Evolutionary conservation across 345 rosid genomes (phyloP).

Genomic region (Kandelia obovata): DNA sequence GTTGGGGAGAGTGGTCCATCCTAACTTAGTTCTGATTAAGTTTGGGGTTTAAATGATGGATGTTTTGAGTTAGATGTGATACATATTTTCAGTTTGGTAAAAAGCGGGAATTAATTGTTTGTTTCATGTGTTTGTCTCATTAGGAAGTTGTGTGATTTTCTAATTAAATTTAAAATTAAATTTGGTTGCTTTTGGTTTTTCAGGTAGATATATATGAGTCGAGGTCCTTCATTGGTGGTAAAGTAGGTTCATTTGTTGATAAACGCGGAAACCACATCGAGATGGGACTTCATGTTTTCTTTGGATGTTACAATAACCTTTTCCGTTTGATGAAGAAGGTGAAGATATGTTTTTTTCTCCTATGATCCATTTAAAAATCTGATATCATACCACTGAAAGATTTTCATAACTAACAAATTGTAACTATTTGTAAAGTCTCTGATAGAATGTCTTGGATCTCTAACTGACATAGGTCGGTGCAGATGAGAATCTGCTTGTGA

Average conservation of each 20-base stretch:
- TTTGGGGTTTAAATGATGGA: too few species aligned
- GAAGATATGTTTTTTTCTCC: conserved; percentile 6
- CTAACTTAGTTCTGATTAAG: too few species aligned
- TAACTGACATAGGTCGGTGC: conserved; percentile 72
- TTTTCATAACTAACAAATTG: not conserved
- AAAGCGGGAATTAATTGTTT: too few species aligned
- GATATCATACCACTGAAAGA: not conserved
- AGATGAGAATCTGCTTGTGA: conserved; percentile 80
- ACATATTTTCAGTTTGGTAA: too few species aligned
- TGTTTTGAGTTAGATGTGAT: too few species aligned
- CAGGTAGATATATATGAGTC: conserved; percentile 97
- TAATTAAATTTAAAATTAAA: not conserved
- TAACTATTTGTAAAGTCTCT: conserved; percentile 11
- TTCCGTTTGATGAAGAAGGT: conserved; percentile 98
- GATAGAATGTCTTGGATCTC: conserved; percentile 19
- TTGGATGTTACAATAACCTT: conserved; percentile 96
- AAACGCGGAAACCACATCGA: conserved; percentile 85
- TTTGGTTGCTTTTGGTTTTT: conserved; percentile 12
- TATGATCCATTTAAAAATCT: not conserved
- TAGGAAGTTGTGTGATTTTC: not conserved
- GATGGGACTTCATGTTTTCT: conserved; percentile 99
- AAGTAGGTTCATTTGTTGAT: conserved; percentile 98
- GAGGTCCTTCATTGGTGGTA: conserved; percentile 90
- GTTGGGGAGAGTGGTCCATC: too few species aligned
- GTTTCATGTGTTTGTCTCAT: not conserved